phyloP scores from a whole-genome alignment of 805 yeast species.

The Yarrowia sp. region DNA sequence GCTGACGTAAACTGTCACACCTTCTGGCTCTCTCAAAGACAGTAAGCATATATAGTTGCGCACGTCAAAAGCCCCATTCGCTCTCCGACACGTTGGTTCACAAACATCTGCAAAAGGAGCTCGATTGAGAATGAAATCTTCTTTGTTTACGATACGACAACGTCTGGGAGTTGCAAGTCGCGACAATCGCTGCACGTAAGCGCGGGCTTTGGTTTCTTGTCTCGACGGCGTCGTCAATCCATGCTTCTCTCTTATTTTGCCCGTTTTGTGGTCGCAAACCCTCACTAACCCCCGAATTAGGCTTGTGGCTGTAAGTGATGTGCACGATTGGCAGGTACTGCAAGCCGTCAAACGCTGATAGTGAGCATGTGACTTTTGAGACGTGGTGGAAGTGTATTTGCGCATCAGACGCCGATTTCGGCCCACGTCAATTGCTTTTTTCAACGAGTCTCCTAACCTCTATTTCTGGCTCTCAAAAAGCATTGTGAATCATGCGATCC shows the following conservation, averaged over 20 bases:
- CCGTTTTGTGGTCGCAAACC: neutral
- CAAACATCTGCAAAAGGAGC: no score
- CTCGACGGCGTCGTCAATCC: no score
- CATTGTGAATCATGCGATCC: neutral
- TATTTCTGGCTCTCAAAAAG: neutral
- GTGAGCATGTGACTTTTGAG: slow-evolving; percentile 10
- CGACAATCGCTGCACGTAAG: slow-evolving; percentile 5
- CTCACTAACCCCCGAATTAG: neutral
- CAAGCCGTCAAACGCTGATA: slow-evolving; percentile 14
- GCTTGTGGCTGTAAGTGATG: slow-evolving; percentile 20
- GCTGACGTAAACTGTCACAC: neutral
- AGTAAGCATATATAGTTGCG: neutral
- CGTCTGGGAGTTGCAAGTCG: no score
- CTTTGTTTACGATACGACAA: no score
- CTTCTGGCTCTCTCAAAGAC: neutral
- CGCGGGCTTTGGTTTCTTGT: neutral
- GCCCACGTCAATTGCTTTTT: neutral
- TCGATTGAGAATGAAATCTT: no score
- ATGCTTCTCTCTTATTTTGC: neutral
- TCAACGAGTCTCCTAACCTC: neutral
- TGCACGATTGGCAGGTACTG: slow-evolving; percentile 18
- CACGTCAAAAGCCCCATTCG: neutral
- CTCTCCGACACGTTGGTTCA: no score
- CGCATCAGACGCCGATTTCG: neutral
- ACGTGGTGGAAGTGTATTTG: neutral